A percentile compares a stretch with the other conserved stretches of the same genome.
Conservation (phyloP, 306 rosid genomes). For the Crataegus laevigata region DNA sequence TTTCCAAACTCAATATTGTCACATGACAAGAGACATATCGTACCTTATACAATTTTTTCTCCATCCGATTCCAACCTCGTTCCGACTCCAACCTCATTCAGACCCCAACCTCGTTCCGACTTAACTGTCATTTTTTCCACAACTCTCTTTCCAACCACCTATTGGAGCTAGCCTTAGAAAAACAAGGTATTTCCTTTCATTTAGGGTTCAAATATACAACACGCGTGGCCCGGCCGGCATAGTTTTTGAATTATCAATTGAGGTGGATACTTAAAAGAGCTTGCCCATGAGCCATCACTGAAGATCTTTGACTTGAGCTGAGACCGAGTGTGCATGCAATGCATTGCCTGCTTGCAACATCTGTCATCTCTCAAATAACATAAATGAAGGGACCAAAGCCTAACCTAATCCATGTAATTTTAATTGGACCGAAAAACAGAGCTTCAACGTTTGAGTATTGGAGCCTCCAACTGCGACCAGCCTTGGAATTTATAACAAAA, state of each 20-base stretch:
- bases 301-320: background rate
- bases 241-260: background rate
- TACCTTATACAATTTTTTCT: too few species aligned
- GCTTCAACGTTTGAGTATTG: background rate
- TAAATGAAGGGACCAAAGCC: background rate
- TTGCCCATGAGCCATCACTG: background rate
- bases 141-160: background rate
- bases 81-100: too few species aligned
- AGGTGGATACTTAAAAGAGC: background rate
- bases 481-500: background rate
- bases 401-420: background rate
- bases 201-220: background rate
- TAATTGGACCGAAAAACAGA: background rate
- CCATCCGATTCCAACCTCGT: too few species aligned
- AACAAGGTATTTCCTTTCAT: background rate
- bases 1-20: background rate
- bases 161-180: background rate
- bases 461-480: background rate
- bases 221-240: background rate
- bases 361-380: background rate
- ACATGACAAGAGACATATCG: background rate
- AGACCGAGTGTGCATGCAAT: background rate
- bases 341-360: background rate
- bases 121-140: background rate
- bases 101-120: background rate